Evolutionary conservation across 208 protist species (phyloP).

Genomic region (Wallacemonas sp.): DNA sequence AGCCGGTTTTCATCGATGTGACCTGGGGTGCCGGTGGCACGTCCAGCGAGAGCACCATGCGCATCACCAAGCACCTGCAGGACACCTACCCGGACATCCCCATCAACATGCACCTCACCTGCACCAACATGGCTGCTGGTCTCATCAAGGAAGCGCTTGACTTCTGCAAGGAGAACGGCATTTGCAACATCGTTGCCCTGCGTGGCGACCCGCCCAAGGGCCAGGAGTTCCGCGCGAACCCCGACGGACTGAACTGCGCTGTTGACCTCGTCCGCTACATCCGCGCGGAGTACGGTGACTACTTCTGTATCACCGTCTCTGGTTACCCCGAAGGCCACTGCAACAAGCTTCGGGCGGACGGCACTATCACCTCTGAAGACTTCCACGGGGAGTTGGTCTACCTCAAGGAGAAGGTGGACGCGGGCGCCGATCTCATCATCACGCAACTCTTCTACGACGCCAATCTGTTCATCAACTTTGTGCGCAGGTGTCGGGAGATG

Average conservation of each 20-base stretch:
- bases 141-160: constrained; percentile 78
- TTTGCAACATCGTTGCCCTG: constrained; percentile 97
- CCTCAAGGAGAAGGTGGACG: constrained; percentile 96
- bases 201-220: constrained; percentile 86
- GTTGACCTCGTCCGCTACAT: constrained; percentile 95
- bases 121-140: constrained; percentile 88
- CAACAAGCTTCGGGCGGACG: constrained; percentile 32
- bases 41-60: constrained; percentile 76
- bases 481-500: constrained; percentile 72
- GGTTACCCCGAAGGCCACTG: constrained; percentile 93
- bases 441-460: constrained; percentile 97
- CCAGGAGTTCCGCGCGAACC: constrained; percentile 50
- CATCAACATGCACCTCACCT: constrained; percentile 94
- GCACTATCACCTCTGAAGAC: constrained; percentile 54
- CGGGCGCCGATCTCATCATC: constrained; percentile 95
- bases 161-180: constrained; percentile 77
- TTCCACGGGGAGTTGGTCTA: constrained; percentile 85
- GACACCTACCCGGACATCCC: constrained; percentile 64
- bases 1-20: constrained; percentile 94
- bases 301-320: constrained; percentile 95
- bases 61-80: constrained; percentile 85
- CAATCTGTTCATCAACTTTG: constrained; percentile 90
- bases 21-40: constrained; percentile 96
- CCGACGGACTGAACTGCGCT: constrained; percentile 88
- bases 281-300: constrained; percentile 91